phyloP scores from a whole-genome alignment of 179 eudicot species.

The Beta macrorhiza region DNA sequence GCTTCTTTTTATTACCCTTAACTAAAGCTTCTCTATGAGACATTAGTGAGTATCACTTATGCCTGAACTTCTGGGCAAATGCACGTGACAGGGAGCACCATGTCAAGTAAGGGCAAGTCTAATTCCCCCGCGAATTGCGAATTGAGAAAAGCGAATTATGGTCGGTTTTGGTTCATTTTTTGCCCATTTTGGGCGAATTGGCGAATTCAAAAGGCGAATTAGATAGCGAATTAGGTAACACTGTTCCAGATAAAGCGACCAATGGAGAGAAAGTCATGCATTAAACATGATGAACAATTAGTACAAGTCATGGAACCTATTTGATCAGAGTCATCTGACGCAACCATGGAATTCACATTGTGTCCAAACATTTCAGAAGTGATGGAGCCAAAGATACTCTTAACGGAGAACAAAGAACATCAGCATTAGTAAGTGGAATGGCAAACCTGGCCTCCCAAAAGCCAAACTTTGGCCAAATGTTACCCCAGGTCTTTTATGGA shows the following conservation, averaged over 20 bases:
- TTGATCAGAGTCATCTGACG: not conserved
- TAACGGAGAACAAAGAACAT: not conserved
- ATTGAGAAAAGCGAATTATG: too few relatives aligned
- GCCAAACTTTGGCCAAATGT: not conserved
- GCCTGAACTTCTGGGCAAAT: too few relatives aligned
- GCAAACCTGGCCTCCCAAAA: not conserved
- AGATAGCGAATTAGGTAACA: too few relatives aligned
- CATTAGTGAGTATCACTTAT: too few relatives aligned
- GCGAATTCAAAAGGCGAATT: too few relatives aligned
- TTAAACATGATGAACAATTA: not conserved
- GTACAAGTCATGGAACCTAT: not conserved
- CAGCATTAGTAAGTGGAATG: not conserved
- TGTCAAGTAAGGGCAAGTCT: not conserved
- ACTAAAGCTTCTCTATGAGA: not conserved
- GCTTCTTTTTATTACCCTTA: not conserved
- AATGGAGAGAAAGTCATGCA: not conserved
- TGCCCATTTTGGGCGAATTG: too few relatives aligned
- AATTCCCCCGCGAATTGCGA: too few relatives aligned
- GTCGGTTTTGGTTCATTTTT: too few relatives aligned
- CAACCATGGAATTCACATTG: not conserved
- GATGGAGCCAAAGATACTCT: not conserved
- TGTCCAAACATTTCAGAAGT: not conserved
- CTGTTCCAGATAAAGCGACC: not conserved
- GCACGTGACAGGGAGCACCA: not conserved
- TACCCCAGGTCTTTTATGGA: not conserved